Evolutionary conservation across 2,329 filamentous ascomycete species (phyloP).

Genomic region (Lecanicillium sp.): DNA sequence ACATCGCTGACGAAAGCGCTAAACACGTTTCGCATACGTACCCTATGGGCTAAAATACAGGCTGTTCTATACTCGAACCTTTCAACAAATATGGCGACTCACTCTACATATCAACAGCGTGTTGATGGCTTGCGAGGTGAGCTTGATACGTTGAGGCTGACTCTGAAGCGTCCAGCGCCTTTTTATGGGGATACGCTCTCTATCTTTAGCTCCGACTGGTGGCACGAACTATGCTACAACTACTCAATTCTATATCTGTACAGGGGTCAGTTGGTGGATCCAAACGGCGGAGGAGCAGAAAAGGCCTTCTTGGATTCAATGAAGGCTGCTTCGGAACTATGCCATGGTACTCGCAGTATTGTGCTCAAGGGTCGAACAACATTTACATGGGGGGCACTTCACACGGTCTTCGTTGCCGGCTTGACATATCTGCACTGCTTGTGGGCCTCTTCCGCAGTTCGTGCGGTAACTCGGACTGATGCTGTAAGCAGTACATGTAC

Average conservation of each 20-base stretch:
- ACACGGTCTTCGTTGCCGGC: constrained; percentile 12
- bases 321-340: not conserved
- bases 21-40: constrained; percentile 9
- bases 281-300: not conserved
- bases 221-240: constrained; percentile 11
- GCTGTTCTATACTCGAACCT: not conserved
- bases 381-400: constrained; percentile 13
- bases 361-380: constrained; percentile 12
- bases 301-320: not conserved
- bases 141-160: constrained; percentile 4
- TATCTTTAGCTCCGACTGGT: constrained; percentile 13
- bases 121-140: not conserved
- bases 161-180: not conserved
- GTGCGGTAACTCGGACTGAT: constrained; percentile 13
- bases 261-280: not conserved
- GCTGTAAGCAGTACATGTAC: constrained; percentile 23
- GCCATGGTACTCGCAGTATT: constrained; percentile 2
- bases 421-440: constrained; percentile 24
- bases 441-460: constrained; percentile 21
- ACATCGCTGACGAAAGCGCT: constrained; percentile 11
- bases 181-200: constrained; percentile 3
- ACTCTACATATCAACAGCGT: not conserved
- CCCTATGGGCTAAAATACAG: constrained; percentile 13
- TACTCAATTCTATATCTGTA: constrained; percentile 1
- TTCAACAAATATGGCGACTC: not conserved